Evolutionary conservation across 495 filamentous ascomycete species (phyloP).

Genomic region (Lichina pygmaea): DNA sequence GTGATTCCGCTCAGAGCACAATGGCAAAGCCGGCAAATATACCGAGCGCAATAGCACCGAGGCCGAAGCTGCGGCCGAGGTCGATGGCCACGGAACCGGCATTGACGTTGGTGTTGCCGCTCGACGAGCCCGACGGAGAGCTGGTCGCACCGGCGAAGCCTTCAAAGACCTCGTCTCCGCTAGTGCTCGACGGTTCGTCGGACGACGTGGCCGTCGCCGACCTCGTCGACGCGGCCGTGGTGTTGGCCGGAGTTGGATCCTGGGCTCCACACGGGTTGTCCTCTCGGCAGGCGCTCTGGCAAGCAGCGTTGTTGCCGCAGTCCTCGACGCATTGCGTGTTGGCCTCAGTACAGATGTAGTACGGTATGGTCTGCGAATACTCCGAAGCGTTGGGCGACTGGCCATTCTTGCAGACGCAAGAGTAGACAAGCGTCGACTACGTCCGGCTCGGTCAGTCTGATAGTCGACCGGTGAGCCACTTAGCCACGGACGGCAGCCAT

Average conservation of each 20-base stretch:
- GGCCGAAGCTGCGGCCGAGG: constrained; percentile 29
- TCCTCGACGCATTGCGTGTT: constrained; percentile 38
- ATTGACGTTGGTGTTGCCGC: constrained; percentile 4
- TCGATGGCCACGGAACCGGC: constrained; percentile 17
- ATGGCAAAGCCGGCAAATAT: constrained; percentile 37
- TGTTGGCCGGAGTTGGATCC: constrained; percentile 33
- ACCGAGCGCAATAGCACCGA: constrained; percentile 24
- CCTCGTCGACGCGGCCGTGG: constrained; percentile 21
- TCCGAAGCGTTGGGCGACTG: constrained; percentile 47
- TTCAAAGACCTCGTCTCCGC: constrained; percentile 7
- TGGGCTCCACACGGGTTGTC: constrained; percentile 63
- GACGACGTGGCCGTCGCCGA: constrained; percentile 9
- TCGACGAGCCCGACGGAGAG: constrained; percentile 8
- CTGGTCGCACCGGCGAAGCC: constrained; percentile 1
- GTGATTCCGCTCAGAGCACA: constrained; percentile 19
- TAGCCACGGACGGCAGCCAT: constrained; percentile 11
- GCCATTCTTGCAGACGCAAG: constrained; percentile 52
- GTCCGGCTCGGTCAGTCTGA: not conserved
- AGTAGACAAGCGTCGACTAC: constrained; percentile 38
- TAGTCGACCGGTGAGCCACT: not conserved
- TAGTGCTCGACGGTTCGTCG: constrained; percentile 22
- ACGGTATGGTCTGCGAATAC: constrained; percentile 69
- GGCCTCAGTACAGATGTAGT: constrained; percentile 50
- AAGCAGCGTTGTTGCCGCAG: constrained; percentile 31
- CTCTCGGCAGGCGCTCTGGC: constrained; percentile 33